A percentile compares a stretch with the other conserved stretches of the same genome.
phyloP scores from a whole-genome alignment of 2,329 filamentous ascomycete species.

The Paramyrothecium sp. region DNA sequence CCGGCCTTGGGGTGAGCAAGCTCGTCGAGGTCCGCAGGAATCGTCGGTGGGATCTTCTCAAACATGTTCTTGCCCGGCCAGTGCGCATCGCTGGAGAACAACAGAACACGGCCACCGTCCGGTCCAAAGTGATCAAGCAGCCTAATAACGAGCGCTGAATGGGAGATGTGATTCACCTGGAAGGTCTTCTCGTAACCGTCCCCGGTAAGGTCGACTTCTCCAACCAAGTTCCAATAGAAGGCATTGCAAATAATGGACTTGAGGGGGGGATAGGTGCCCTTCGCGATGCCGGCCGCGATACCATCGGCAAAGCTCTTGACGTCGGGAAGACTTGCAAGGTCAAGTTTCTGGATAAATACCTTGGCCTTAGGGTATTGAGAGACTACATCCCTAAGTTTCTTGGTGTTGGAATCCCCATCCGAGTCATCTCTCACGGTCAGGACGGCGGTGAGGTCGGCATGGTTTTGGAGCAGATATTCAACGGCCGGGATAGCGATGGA shows the following conservation, averaged over 20 bases:
- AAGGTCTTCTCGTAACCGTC: slow-evolving; percentile 8
- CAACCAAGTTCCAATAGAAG: slow-evolving; percentile 10
- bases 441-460: slow-evolving; percentile 1
- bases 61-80: slow-evolving; percentile 2
- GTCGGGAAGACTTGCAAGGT: slow-evolving; percentile 1
- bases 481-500: slow-evolving; percentile 6
- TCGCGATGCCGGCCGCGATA: background rate
- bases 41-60: background rate
- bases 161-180: slow-evolving; percentile 8
- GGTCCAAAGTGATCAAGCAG: slow-evolving; percentile 2
- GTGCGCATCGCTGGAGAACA: slow-evolving; percentile 5
- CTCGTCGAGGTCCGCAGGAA: background rate
- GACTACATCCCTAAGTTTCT: background rate
- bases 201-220: slow-evolving; percentile 5
- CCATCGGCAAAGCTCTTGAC: slow-evolving; percentile 3
- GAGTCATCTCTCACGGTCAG: slow-evolving; percentile 5
- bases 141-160: slow-evolving; percentile 2
- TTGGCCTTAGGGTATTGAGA: background rate
- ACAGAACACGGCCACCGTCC: slow-evolving; percentile 2
- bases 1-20: background rate
- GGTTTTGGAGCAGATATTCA: slow-evolving; percentile 3
- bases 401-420: background rate
- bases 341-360: slow-evolving; percentile 4
- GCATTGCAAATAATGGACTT: slow-evolving; percentile 8
- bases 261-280: slow-evolving; percentile 3